These are phyloP conservation scores for Linum lewisii DNA, from an alignment of 345 rosid species.

Conservation along the genomic window DNA sequence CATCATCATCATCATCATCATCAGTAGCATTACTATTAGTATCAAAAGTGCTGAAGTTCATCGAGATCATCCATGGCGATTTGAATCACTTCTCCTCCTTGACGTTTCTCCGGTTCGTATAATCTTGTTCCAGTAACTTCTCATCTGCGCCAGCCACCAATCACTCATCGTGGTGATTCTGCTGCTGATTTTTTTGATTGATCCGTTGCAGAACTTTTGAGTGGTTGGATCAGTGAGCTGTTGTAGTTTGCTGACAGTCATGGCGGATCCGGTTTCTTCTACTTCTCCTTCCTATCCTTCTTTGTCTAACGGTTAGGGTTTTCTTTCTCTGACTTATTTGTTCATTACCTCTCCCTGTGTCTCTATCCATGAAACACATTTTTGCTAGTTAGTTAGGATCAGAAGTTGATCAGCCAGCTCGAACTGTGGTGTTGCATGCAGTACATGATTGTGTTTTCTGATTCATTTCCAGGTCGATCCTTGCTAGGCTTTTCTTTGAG, in stretches of 20 bases:
- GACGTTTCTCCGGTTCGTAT: constrained; percentile 23
- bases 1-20: no score
- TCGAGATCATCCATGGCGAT: constrained; percentile 22
- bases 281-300: background rate
- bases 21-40: no score
- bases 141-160: constrained; percentile 15
- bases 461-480: constrained; percentile 36
- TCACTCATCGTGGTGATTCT: constrained; percentile 23
- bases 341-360: background rate
- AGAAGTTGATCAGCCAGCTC: constrained; percentile 5
- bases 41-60: constrained; percentile 13
- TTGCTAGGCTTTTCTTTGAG: constrained; percentile 50
- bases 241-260: constrained; percentile 17
- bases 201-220: background rate
- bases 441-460: background rate
- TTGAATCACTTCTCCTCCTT: constrained; percentile 39
- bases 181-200: background rate
- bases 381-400: constrained; percentile 5
- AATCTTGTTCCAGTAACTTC: no score
- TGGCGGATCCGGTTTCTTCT: constrained; percentile 34
- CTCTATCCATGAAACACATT: constrained; percentile 6
- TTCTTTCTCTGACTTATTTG: background rate
- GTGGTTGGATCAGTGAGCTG: constrained; percentile 4
- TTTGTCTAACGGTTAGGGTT: background rate
- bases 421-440: no score